phyloP scores from a whole-genome alignment of 1,284 basidiomycete species.

The Tetrapyrgos nigripes region DNA sequence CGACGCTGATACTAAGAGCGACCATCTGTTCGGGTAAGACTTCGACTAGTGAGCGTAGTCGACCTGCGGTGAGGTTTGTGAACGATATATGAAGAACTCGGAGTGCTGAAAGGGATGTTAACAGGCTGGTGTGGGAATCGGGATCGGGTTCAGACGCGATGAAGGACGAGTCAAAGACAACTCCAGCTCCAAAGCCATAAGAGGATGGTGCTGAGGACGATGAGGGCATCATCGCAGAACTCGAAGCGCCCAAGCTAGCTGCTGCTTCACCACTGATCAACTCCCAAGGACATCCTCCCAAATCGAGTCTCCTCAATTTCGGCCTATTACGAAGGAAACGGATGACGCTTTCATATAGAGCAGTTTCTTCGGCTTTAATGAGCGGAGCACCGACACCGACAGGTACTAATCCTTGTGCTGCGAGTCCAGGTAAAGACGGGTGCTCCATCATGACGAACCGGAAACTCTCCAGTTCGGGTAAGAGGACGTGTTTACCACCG shows the following conservation, averaged over 20 bases:
- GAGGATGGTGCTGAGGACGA: background rate
- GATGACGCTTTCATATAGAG: conserved; percentile 57
- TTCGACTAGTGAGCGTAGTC: conserved; percentile 46
- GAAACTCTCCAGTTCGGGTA: conserved; percentile 66
- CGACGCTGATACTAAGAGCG: conserved; percentile 57
- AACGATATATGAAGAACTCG: background rate
- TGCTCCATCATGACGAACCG: conserved; percentile 68
- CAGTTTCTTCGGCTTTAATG: conserved; percentile 45
- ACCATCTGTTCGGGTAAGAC: conserved; percentile 55
- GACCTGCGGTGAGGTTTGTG: conserved; percentile 47
- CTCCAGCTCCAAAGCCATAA: background rate
- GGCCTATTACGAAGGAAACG: conserved; percentile 57
- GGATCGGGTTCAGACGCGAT: background rate
- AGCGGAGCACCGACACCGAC: background rate
- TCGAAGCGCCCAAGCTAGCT: background rate
- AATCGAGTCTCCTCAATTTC: conserved; percentile 58
- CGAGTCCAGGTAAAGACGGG: background rate
- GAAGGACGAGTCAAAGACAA: background rate
- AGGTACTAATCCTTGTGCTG: background rate
- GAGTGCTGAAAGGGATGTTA: background rate
- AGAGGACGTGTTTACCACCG: conserved; percentile 57
- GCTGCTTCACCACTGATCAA: conserved; percentile 38
- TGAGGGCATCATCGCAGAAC: background rate
- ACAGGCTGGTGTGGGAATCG: background rate
- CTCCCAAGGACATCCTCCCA: conserved; percentile 70